Conservation (phyloP, 768 basidiomycete species). For the Calocera viscosa region DNA sequence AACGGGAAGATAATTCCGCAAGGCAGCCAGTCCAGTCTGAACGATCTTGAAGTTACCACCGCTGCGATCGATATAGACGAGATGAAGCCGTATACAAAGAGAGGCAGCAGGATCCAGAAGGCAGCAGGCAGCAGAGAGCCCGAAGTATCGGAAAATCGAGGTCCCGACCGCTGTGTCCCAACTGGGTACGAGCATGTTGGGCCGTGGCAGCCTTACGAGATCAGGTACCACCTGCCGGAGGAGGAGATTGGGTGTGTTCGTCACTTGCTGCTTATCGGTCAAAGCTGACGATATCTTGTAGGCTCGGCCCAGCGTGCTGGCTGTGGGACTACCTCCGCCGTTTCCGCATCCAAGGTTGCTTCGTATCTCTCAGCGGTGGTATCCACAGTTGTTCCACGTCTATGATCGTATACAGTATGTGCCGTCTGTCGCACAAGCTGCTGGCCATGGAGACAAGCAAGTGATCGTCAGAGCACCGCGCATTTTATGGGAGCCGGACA, state of each 20-base stretch:
- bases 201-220: conserved; percentile 39
- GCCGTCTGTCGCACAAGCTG: conserved; percentile 71
- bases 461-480: conserved; percentile 85
- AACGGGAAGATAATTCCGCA: conserved; percentile 90
- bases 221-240: conserved; percentile 73
- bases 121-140: conserved; percentile 75
- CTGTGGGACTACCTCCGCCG: conserved; percentile 98
- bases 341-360: conserved; percentile 87
- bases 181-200: conserved; percentile 45
- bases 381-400: conserved; percentile 97
- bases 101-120: conserved; percentile 67
- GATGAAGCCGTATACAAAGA: conserved; percentile 77
- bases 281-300: conserved; percentile 25
- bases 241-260: conserved; percentile 89
- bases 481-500: conserved; percentile 71
- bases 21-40: conserved; percentile 90
- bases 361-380: conserved; percentile 88
- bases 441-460: conserved; percentile 55
- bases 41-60: conserved; percentile 90
- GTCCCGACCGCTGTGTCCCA: conserved; percentile 67
- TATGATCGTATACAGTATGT: conserved; percentile 94
- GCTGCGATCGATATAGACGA: conserved; percentile 95
- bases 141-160: conserved; percentile 69
- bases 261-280: not conserved
- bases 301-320: conserved; percentile 96